Conservation (phyloP, 2,329 filamentous ascomycete species). For the Penicillium hordei region DNA sequence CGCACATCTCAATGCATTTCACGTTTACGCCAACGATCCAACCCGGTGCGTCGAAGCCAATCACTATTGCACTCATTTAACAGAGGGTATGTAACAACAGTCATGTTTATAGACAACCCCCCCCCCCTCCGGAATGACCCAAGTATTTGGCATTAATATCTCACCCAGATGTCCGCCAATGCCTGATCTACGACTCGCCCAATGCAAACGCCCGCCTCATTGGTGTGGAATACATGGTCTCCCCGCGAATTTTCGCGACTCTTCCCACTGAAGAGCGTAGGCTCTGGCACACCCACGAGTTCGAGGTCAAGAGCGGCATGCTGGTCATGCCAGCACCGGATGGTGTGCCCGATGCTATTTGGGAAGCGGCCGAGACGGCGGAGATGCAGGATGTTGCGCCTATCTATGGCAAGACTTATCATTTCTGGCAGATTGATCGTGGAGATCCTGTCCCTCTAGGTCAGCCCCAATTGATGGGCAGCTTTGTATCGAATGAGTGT, state of each 20-base stretch:
- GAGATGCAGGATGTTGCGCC: slow-evolving; percentile 77
- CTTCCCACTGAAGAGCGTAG: slow-evolving; percentile 67
- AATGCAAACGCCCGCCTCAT: slow-evolving; percentile 69
- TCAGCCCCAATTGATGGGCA: slow-evolving; percentile 63
- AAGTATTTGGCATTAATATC: not conserved
- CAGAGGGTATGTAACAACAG: slow-evolving; percentile 47
- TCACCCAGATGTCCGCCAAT: slow-evolving; percentile 70
- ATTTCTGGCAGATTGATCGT: slow-evolving; percentile 81
- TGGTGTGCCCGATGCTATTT: slow-evolving; percentile 55
- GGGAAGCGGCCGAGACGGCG: slow-evolving; percentile 73
- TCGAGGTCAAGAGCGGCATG: slow-evolving; percentile 47
- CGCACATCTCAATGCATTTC: slow-evolving; percentile 83
- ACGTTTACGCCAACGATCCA: slow-evolving; percentile 74
- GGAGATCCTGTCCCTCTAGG: slow-evolving; percentile 66
- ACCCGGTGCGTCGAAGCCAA: slow-evolving; percentile 71
- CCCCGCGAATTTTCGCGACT: slow-evolving; percentile 64
- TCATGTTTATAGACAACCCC: not conserved
- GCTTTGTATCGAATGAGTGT: slow-evolving; percentile 44
- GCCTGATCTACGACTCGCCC: slow-evolving; percentile 76
- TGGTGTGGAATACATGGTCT: slow-evolving; percentile 87
- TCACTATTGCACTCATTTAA: slow-evolving; percentile 81
- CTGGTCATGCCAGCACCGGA: slow-evolving; percentile 43
- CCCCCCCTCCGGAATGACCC: too few species aligned
- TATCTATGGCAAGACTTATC: slow-evolving; percentile 80
- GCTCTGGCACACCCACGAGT: slow-evolving; percentile 74